Evolutionary conservation across 1,139 yeast genomes (phyloP).

Genomic region (Candida sp.): DNA sequence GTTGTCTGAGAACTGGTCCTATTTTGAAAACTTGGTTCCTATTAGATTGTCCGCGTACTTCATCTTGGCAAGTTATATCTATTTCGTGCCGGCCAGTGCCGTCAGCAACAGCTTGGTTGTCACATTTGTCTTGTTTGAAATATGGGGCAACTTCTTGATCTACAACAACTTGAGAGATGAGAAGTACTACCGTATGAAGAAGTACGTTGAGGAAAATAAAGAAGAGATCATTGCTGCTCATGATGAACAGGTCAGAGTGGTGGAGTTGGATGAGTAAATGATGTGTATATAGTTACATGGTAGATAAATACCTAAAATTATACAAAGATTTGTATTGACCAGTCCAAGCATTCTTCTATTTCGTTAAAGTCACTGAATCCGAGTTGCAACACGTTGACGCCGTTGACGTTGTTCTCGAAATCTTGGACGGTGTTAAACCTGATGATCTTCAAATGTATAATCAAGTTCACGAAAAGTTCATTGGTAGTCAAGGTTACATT

Average conservation of each 20-base stretch:
- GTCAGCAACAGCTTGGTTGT: slow-evolving; percentile 68
- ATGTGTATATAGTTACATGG: slow-evolving; percentile 5
- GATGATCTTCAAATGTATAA: slow-evolving; percentile 35
- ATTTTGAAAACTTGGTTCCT: slow-evolving; percentile 75
- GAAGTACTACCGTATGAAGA: slow-evolving; percentile 45
- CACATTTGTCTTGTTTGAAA: slow-evolving; percentile 65
- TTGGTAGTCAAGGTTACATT: slow-evolving; percentile 40
- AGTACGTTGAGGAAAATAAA: slow-evolving; percentile 39
- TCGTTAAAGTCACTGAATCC: slow-evolving; percentile 64
- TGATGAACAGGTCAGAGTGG: slow-evolving; percentile 31
- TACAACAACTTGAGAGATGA: slow-evolving; percentile 71
- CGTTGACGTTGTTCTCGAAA: slow-evolving; percentile 34
- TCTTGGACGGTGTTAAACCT: slow-evolving; percentile 33
- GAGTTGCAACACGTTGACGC: slow-evolving; percentile 45
- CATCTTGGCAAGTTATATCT: slow-evolving; percentile 47
- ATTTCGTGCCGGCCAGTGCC: slow-evolving; percentile 41
- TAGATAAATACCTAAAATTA: slow-evolving; percentile 11
- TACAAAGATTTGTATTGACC: slow-evolving; percentile 53
- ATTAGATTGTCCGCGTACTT: slow-evolving; percentile 64
- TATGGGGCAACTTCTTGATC: slow-evolving; percentile 72
- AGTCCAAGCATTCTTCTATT: slow-evolving; percentile 66
- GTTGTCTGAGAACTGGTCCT: slow-evolving; percentile 54
- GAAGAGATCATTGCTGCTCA: slow-evolving; percentile 33
- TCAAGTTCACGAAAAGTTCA: slow-evolving; percentile 45
- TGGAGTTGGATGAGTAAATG: slow-evolving; percentile 14